Base-by-base conservation (phyloP, 2,329 filamentous ascomycete species). In the Fusarium verrucosum region DNA sequence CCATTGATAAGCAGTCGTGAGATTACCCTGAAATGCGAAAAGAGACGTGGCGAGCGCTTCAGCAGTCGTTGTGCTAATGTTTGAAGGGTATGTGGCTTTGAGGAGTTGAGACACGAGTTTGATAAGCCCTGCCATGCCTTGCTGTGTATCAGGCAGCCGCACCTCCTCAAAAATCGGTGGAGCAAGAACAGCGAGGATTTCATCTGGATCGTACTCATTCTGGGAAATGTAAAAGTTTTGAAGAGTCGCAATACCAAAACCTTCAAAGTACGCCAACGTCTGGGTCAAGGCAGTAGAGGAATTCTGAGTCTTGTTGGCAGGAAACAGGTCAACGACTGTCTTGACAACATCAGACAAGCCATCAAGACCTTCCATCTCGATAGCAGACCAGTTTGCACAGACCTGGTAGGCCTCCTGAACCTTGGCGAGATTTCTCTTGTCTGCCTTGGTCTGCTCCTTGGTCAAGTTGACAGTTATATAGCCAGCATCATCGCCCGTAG, bases 351-450 rank as follows among this genome's bases (percentile, higher is more conserved):
- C 73, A 17, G 81, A 73, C 36, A 92, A 73, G 4, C 89, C 88
- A 56, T 80, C 73, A 7, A 83, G 77, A 3, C 88, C 89, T 11
- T 81, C 72, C 38, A 82, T 75, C 63, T 83, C 82, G 45, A 90
- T 83, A 10, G 78, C 75, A 9, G 83, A 79, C 70, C 89, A 84
- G 67, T 92, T 81, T 74, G 90, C 83, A 70, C 90, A 92, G 30
- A 88, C 84, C 60, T 85, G 77, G 69, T 91, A 92, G 1, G 83
- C 85, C 41, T 82, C 76, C 73, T 89, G 85, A 70, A 92, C 77
- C 74, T 89, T 89, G 59, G 85, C 76, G 70, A 91, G 91, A 71
- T 90, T 92, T 26, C 83, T 75, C 69, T 85, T 79, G 55, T 89
- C 86, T 1, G 79, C 62, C 10, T 40, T 77, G 4, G 79, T 80